Evolutionary conservation across 2,329 filamentous ascomycete genomes (phyloP), one percentile per base, ranked within the genome.

Genomic region (Orbilia ellipsospora): DNA sequence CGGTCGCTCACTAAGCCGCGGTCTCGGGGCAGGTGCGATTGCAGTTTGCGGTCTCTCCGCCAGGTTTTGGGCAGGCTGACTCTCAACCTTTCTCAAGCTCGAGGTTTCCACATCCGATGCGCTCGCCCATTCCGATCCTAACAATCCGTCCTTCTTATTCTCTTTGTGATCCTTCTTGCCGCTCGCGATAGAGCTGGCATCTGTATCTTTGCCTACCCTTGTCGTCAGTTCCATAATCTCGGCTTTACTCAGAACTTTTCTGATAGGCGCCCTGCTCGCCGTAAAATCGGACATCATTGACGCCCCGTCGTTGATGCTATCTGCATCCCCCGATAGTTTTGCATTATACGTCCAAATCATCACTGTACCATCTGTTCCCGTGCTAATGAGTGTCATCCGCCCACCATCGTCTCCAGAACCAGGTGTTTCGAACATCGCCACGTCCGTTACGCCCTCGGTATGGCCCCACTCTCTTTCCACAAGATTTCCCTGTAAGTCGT

Each of bases 381-480:
- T 91, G 78, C 90, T 94, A 62, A 94, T 87, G 50, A 93, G 83
- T 8, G 81, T 83, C 52, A 54, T 81, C 82, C 64, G 81, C 81
- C 40, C 62, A 42, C 73, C 86, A 87, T 62, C 87, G 86, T 26
- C 84, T 83, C 15, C 85, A 84, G 15, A 88, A 0, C 86, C 85
- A 6, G 85, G 85, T 15, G 77, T 78, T 65, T 91, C 88, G 10
- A 94, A 82, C 16, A 97, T 83, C 2, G 91, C 87, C 16, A 96
- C 89, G 74, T 94, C 94, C 61, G 92, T 96, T 77, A 99, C 93
- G 7, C 94, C 91, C 81, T 97, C 94, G 0, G 94, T 97, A 79
- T 99, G 95, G 0, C 95, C 95, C 88, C 93, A 97, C 83, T 98
- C 95, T 48, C 93, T 89, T 60, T 93, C 91, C 28, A 98, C 83